Conservation (phyloP, 345 rosid species). For the Salix viminalis region DNA sequence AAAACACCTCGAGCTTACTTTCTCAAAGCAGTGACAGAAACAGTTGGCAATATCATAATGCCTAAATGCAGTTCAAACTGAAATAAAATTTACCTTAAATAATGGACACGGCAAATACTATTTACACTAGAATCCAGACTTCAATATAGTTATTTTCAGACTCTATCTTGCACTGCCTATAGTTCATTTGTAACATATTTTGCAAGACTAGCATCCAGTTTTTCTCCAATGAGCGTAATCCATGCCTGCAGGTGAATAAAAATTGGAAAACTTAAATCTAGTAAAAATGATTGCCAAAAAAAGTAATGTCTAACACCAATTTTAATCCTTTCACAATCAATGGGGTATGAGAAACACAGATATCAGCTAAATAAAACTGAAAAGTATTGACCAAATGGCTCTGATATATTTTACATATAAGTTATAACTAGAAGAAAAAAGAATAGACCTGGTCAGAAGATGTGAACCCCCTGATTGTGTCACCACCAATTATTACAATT, state of each 20-base stretch:
- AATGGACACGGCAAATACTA: not conserved
- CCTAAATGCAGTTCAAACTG: not conserved
- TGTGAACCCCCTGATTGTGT: slow-evolving; percentile 86
- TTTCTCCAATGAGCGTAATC: slow-evolving; percentile 79
- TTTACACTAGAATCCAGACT: not conserved
- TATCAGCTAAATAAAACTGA: not conserved
- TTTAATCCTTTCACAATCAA: not conserved
- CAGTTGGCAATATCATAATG: not conserved
- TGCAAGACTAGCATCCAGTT: slow-evolving; percentile 65
- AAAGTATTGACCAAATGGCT: not conserved
- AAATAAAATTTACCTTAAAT: slow-evolving; percentile 22
- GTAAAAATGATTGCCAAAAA: not conserved
- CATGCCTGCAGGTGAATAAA: slow-evolving; percentile 53
- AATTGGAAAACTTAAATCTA: not conserved
- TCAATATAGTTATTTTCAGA: slow-evolving; percentile 7
- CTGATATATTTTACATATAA: not conserved
- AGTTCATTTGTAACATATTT: slow-evolving; percentile 31
- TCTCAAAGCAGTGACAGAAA: not conserved
- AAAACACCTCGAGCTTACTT: not conserved
- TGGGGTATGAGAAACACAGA: not conserved
- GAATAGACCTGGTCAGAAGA: slow-evolving; percentile 72
- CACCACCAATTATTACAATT: slow-evolving; percentile 69
- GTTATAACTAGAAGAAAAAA: not conserved
- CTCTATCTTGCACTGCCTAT: slow-evolving; percentile 30
- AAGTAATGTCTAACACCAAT: not conserved